Evolutionary conservation across 2,329 filamentous ascomycete species (phyloP).

Genomic region (Epichloe festucae): DNA sequence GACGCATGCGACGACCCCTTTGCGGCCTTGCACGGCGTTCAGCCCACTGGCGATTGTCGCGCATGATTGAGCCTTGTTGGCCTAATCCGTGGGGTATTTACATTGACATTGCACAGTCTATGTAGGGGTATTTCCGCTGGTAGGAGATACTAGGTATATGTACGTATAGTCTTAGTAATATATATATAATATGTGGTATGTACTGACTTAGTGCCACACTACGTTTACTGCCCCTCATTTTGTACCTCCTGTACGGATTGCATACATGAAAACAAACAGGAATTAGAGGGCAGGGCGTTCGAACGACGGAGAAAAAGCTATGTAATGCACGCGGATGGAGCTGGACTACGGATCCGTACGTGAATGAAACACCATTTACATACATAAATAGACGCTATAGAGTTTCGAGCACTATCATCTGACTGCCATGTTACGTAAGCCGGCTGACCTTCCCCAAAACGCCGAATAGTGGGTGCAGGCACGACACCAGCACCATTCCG

Average conservation of each 20-base stretch:
- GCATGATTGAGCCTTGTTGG: not conserved
- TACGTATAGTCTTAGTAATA: no score
- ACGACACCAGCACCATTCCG: not conserved
- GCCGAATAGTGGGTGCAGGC: not conserved
- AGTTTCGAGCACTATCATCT: not conserved
- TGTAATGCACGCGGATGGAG: not conserved
- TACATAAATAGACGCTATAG: not conserved
- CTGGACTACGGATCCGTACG: not conserved
- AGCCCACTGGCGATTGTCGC: constrained; percentile 4
- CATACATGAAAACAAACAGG: no score
- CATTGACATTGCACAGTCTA: no score
- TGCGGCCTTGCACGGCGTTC: constrained; percentile 6
- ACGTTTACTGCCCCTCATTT: no score
- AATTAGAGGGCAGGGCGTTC: not conserved
- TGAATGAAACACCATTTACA: no score
- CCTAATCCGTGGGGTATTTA: not conserved
- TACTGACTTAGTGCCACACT: no score
- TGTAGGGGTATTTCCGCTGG: no score
- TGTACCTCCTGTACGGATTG: no score
- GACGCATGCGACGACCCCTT: constrained; percentile 11
- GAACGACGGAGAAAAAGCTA: no score
- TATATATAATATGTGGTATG: no score
- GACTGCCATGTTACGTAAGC: not conserved
- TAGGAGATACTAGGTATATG: no score
- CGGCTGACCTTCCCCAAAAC: not conserved